Evolutionary conservation across 2,329 filamentous ascomycete genomes (phyloP).

Genomic region (Fusarium sp.): DNA sequence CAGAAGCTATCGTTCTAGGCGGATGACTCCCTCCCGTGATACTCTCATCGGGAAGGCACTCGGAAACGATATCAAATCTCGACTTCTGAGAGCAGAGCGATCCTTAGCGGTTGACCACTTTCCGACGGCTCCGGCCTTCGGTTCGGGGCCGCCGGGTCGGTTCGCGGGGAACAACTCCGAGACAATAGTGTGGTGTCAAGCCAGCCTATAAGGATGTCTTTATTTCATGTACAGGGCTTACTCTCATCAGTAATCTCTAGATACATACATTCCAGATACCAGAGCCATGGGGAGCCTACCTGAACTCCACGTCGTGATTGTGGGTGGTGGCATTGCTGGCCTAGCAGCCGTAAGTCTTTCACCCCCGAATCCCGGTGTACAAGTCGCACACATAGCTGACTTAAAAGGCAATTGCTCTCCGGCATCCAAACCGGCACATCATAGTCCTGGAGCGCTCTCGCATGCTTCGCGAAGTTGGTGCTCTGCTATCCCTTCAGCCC

Average conservation of each 20-base stretch:
- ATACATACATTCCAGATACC: too few relatives aligned
- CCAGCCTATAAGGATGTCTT: background rate
- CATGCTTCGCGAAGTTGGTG: conserved; percentile 37
- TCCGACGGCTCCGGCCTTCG: background rate
- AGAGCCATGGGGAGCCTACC: conserved; percentile 32
- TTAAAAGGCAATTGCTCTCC: conserved; percentile 24
- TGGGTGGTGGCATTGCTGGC: conserved; percentile 38
- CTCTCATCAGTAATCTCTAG: background rate
- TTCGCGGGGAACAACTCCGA: background rate
- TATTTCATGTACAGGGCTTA: too few relatives aligned
- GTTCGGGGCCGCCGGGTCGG: conserved; percentile 23
- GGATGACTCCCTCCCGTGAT: background rate
- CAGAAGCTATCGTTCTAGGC: background rate
- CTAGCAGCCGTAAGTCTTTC: conserved; percentile 23
- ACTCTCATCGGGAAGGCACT: background rate
- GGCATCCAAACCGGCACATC: conserved; percentile 30
- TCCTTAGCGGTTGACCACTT: background rate
- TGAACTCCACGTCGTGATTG: conserved; percentile 34
- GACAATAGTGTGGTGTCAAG: background rate
- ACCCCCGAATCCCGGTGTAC: rapidly evolving
- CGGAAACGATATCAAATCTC: background rate
- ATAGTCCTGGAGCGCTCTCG: conserved; percentile 39
- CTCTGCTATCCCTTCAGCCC: conserved; percentile 35
- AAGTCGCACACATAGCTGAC: background rate
- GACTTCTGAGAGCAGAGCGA: background rate